Base-by-base conservation (phyloP, 1,139 yeast species). In the Insectozyma bohioensis region DNA sequence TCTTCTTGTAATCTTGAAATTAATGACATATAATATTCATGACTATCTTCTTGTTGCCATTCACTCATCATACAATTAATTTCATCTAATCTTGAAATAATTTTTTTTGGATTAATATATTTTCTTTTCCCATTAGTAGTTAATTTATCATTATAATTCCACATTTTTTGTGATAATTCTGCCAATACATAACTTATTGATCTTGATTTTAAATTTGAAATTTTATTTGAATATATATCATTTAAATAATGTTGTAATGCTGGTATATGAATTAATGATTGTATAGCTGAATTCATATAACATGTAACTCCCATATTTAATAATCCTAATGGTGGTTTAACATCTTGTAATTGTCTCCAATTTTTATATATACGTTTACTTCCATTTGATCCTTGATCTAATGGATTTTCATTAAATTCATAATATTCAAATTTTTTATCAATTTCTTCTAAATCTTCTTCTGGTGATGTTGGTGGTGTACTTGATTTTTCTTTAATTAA, bases 31-130 rank as follows among this genome's bases (percentile, higher is more conserved):
- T 81, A 86, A 59, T 90, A 92, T 58, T 92, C 99, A 58, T 92
- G 99, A 1, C 96, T 85, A 57, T 92, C 99, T 59, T 92, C 97
- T 58, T 92, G 98, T 57, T 87, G 90, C 95, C 95, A 88, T 54
- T 82, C 92, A 24, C 90, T 80, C 95, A 90, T 87, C 94, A 86
- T 84, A 54, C 95, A 87, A 57, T 90, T 90, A 49, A 90, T 87
- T 48, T 87, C 95, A 33, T 77, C 85, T 37, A 90, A 64, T 42
- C 92, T 69, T 34, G 72, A 70, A 35, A 88, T 81, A 47, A 90
- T 68, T 47, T 75, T 78, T 47, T 80, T 78, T 4, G 97, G 97
- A 52, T 85, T 80, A 38, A 83, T 67, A 47, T 69, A 80, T 41
- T 69, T 67, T 4, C 30, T 29, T 13, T 28, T 34, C 2, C 18